Base-by-base conservation (phyloP, 2,329 filamentous ascomycete genomes). In the Colletotrichum chrysophilum region DNA sequence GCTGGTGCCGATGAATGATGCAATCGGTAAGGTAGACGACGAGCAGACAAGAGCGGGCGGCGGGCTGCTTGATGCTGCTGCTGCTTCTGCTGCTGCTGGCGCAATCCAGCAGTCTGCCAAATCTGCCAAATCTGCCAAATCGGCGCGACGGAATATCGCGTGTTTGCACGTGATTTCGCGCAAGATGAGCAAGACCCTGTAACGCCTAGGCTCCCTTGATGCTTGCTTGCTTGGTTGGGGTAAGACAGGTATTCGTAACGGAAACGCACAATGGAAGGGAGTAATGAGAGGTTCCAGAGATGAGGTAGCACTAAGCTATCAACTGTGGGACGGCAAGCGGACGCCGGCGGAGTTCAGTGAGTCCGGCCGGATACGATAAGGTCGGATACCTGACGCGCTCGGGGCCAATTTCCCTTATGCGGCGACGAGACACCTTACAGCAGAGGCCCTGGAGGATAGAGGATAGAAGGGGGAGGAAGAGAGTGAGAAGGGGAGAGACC, bases 121-220 rank as follows among this genome's bases (percentile, higher is more conserved):
- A 52, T 61, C 16, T 61, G 58, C 58, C 43, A 52, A 61, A 52
- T 61, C 16, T 61, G 58, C 58, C 43, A 52, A 61, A 32, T 34
- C 56, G 21, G 43, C 62, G 62, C 62, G 21, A 56, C 21, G n/a
- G 36, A 60, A n/a, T 72, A 75, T 75, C 73, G 73, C 73, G 69
- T 75, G 24, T 67, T 64, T 26, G 24, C 69, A 75, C 73, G 73
- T 75, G 73, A 75, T 72, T 36, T 75, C n/a, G 43, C 55, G 62
- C 62, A 56, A 75, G 56, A 75, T 36, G 36, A n/a, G 43, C 43
- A 52, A 52, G 48, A 48, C 66, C 66, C 48, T 67, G n/a, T 21
- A 5, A 9, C 36, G 16, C 65, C 30, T 26, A 61, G 58, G 26
- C 24, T 58, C 55, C 48, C 65, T 69, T 52, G 43, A 52, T 21